A percentile compares a stretch with the other conserved stretches of the same genome.
These are phyloP conservation scores for Talaromyces borbonicus DNA, from an alignment of 495 filamentous ascomycete species.

Conservation along the genomic window DNA sequence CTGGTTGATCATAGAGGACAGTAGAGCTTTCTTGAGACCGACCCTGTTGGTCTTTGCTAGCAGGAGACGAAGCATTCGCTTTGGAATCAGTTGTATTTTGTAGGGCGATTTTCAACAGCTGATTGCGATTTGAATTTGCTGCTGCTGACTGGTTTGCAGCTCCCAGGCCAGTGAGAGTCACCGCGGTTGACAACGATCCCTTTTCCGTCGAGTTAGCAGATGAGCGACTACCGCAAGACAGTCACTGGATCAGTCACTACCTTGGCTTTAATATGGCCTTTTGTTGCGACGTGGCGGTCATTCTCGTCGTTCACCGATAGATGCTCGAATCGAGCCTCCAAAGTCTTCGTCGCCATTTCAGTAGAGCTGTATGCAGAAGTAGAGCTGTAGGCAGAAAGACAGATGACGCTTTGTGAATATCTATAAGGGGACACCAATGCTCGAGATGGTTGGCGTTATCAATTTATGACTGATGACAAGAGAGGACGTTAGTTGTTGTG, in stretches of 20 bases:
- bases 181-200: constrained; percentile 39
- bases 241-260: constrained; percentile 26
- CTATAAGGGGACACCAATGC: not conserved
- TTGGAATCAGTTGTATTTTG: constrained; percentile 57
- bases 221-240: not conserved
- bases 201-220: constrained; percentile 22
- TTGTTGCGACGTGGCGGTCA: constrained; percentile 40
- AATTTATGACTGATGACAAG: no score
- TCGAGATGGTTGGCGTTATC: no score
- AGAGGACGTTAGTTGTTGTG: no score
- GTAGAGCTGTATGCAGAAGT: constrained; percentile 7
- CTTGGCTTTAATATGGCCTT: constrained; percentile 57
- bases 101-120: constrained; percentile 72
- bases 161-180: constrained; percentile 44
- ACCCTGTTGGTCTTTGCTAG: constrained; percentile 24
- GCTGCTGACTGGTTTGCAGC: constrained; percentile 40
- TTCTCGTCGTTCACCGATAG: constrained; percentile 78
- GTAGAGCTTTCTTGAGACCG: constrained; percentile 42
- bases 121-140: constrained; percentile 52
- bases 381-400: constrained; percentile 5
- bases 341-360: constrained; percentile 46
- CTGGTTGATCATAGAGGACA: constrained; percentile 49
- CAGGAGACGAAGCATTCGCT: constrained; percentile 30
- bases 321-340: constrained; percentile 76
- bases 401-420: no score